These are phyloP conservation scores for Solanum sejunctum DNA, from an alignment of 257 asterid genomes.

Conservation along the genomic window DNA sequence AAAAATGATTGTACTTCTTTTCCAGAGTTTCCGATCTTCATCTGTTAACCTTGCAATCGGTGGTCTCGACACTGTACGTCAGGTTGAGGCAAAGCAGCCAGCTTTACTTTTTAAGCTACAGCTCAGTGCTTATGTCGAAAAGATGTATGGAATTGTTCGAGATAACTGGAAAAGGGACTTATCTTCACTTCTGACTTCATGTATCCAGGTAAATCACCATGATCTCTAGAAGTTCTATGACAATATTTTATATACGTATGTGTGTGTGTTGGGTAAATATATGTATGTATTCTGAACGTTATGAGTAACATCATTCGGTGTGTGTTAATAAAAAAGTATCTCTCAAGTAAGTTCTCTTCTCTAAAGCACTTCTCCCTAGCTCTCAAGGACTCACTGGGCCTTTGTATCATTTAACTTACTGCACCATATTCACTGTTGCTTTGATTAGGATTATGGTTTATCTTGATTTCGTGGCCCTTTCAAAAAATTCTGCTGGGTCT, in stretches of 20 bases:
- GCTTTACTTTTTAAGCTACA: slow-evolving; percentile 87
- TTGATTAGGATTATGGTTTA: neutral
- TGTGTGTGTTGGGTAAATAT: neutral
- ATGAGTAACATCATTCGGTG: neutral
- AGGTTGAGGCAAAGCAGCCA: slow-evolving; percentile 76
- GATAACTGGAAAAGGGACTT: slow-evolving; percentile 65
- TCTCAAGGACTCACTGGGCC: neutral
- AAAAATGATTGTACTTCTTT: neutral
- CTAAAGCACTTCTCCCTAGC: neutral
- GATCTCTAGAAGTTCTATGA: neutral
- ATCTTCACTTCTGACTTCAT: slow-evolving; percentile 37
- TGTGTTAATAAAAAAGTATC: neutral
- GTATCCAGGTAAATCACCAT: slow-evolving; percentile 38
- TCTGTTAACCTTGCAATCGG: slow-evolving; percentile 42
- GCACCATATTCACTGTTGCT: neutral
- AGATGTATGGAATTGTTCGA: slow-evolving; percentile 73
- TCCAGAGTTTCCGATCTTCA: slow-evolving; percentile 68
- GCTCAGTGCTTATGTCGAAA: slow-evolving; percentile 78
- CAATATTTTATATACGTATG: neutral
- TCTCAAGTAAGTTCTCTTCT: neutral
- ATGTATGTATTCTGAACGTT: neutral
- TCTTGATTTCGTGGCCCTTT: neutral
- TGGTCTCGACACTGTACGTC: slow-evolving; percentile 62
- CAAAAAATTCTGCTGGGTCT: neutral
- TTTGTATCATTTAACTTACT: neutral